Evolutionary conservation across 441 rosid species (phyloP), one percentile per base, ranked within the genome.

Genomic region (Gossypium schwendimanii): DNA sequence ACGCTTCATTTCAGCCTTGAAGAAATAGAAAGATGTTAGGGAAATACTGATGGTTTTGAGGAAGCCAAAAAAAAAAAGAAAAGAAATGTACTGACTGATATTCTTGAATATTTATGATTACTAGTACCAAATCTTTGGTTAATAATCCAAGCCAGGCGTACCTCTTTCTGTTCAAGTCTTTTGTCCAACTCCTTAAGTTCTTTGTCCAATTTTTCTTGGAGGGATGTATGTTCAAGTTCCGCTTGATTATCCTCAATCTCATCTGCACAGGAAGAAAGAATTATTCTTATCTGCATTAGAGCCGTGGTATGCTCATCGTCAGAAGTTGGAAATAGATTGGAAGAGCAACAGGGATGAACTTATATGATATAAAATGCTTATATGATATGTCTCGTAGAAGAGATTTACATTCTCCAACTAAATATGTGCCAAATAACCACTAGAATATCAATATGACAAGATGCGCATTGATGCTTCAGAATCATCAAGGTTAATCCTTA

Each of bases 1-100:
- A 24, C 81, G 85, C 84, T 91, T 91, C 98, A 95, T 93, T 85
- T 93, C 98, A 82, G 95, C 98, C 99, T 95, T 79, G 79, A 82
- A 77, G 23, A 75, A 76, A 60, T 23, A 21, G 74, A 76, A 44
- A 53, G 74, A 49, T n/a, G 18, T 70, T 18, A 23, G 66, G 63
- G 9, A 63, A 67, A 28, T 15, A 4, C 17, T 7, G 21, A 54
- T 54, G 59, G 24, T 20, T 54, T 23, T 54, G 26, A 53, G 58
- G 39, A 47, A 65, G 12, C 15, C 6, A 8, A 26, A 15, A 12
- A 24, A n/a, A 1, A 8, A 26, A 10, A 12, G n/a, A 2, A 3
- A 4, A 50, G 53, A 10, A 28, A 14, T 9, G 28, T n/a, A 57
- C 3, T 20, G 12, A 28, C 60, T 18, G 21, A 17, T 68, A 68